Base-by-base conservation (phyloP, 164 flowering plant genomes). In the Chimonanthus salicifolius region DNA sequence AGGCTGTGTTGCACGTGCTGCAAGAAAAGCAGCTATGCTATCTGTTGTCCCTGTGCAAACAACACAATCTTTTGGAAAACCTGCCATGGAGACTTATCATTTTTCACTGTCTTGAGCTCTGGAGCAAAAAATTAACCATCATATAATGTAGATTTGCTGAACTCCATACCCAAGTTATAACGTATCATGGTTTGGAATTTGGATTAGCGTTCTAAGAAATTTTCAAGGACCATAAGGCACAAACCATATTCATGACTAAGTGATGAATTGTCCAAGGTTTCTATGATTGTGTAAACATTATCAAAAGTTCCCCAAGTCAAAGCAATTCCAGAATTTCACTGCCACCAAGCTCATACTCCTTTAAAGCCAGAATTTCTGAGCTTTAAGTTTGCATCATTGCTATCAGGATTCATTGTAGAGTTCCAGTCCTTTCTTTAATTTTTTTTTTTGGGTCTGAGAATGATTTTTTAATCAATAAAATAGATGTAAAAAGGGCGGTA, bases 21-120 rank as follows among this genome's bases (percentile, higher is more conserved):
- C 99, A 76, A 95, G 92, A 83, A 92, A 95, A 45, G 99, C 99
- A 16, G 99, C 99, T 54, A 94, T 92, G 66, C 97, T 92, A 83
- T 94, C 99, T 16, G 97, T 94, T 58, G 99, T 94, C 81, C 97
- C 99, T 9, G 98, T 83, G 81, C 97, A 95, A 75, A 88, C 83
- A 71, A 83, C 74, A 80, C 99, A 92, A 76, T 95, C 92, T 67
- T 85, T 78, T 48, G 88, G 74, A 78, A 91, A 89, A 74, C 94
- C 99, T 95, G 90, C 75, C 69, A 45, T 46, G 54, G 51, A 69
- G 71, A 69, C 60, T 15, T 15, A 54, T 11, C 60, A 54, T 54
- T 54, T 11, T 54, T n/a, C 16, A 11, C 16, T 68, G 70, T n/a
- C 33, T n/a, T 21, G 6, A 63, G 18, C 45, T 18, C 44, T 10